Evolutionary conservation across 805 yeast species (phyloP), one percentile per base, ranked within the genome.

Genomic region (Myxozyma lipomycoides): DNA sequence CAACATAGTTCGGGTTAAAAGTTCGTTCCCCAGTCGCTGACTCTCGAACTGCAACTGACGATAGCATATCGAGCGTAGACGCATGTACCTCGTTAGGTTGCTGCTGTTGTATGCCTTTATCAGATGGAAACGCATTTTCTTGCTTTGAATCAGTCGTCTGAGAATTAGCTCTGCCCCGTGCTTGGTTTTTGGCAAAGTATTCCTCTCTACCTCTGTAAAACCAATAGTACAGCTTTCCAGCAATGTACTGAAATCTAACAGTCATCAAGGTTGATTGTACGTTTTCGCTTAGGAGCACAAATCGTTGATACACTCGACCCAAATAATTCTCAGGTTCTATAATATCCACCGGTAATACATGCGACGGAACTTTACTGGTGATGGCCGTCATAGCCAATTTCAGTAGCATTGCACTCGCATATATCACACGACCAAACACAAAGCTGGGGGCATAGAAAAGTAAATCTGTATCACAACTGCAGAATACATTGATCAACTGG

Each of bases 301-400:
- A 23, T 24, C 25, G 17, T 28, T 45, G 49, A 22, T 49, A 52
- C 15, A 44, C 37, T 26, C 43, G 28, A 3, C 54, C 56, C 12
- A 52, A 47, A 19, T 52, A 52, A 18, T 52, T 49, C 21, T 52
- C 56, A 28, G 50, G 50, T 23, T 46, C 34, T 5, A 52, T 23
- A 43, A 40, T 40, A 19, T 17, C 22, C 21, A 52, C n/a, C 15
- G 56, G 40, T 34, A 55, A 50, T 7, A 52, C 45, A n/a, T 49
- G 35, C 17, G 46, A 26, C 25, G 44, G 24, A 15, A 39, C 32
- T 19, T 24, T 25, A 2, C 43, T 41, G 25, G 45, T 26, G 23
- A 52, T 32, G 9, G 42, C 44, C 24, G 36, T 41, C 17, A 44
- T 6, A 3, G 55, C 44, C 28, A 52, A 44, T 39, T 52, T 52